Percentiles rank a stretch among this genome's conserved stretches.
phyloP scores from a whole-genome alignment of 2,329 filamentous ascomycete species.

The Neonectria neomacrospora region DNA sequence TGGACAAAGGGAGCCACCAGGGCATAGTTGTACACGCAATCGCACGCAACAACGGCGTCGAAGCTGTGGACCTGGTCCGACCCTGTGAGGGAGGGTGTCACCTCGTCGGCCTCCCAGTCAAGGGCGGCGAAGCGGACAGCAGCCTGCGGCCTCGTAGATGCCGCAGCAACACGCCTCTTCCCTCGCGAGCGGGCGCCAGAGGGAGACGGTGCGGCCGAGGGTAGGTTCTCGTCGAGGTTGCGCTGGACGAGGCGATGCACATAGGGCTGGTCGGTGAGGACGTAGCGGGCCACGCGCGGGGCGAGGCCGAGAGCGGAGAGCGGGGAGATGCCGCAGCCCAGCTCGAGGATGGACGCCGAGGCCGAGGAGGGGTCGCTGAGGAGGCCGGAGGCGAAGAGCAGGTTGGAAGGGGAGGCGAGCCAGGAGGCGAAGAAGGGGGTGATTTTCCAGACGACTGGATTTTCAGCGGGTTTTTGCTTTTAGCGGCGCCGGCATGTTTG shows the following conservation, averaged over 20 bases:
- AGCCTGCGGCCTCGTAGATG: constrained; percentile 9
- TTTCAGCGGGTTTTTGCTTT: no score
- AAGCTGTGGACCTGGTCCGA: constrained; percentile 59
- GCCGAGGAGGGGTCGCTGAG: constrained; percentile 61
- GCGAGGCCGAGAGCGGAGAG: constrained; percentile 78
- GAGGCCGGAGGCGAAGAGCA: constrained; percentile 65
- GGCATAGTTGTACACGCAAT: constrained; percentile 95
- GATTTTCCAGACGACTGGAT: constrained; percentile 86
- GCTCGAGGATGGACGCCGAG: constrained; percentile 71
- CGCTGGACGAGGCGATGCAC: constrained; percentile 79
- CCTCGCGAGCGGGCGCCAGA: constrained; percentile 20
- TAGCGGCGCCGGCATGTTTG: no score
- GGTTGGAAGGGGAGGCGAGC: constrained; percentile 73
- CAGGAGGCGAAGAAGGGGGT: constrained; percentile 85
- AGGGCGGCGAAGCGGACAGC: constrained; percentile 70
- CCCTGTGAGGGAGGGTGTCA: constrained; percentile 57
- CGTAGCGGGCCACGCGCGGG: constrained; percentile 70
- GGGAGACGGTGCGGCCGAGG: constrained; percentile 21
- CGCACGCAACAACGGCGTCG: constrained; percentile 83
- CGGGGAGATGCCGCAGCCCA: constrained; percentile 89
- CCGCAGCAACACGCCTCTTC: constrained; percentile 29
- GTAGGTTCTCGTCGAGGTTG: constrained; percentile 75
- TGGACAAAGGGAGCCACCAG: constrained; percentile 85
- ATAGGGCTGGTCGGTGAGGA: constrained; percentile 90
- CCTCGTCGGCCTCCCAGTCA: constrained; percentile 83